Percentiles rank a stretch among this genome's conserved stretches.
Evolutionary conservation across 2,329 filamentous ascomycete species (phyloP).

Genomic region (Pseudogymnoascus sp.): DNA sequence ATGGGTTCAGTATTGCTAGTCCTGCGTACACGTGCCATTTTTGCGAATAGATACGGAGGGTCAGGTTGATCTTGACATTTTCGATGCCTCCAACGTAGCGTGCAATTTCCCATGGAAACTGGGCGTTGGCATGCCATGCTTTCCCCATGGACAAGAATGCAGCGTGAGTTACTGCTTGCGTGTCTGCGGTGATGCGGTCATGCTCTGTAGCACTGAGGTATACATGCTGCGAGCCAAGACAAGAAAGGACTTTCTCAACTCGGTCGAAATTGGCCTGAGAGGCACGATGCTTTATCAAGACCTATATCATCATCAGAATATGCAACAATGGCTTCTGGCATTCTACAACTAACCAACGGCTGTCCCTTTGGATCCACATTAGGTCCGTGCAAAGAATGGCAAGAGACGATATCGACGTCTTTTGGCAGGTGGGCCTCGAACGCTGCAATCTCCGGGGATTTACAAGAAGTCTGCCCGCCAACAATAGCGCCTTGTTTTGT

Average conservation of each 20-base stretch:
- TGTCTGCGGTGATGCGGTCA: conserved; percentile 96
- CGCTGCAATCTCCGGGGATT: conserved; percentile 88
- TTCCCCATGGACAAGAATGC: conserved; percentile 97
- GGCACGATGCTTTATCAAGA: conserved; percentile 86
- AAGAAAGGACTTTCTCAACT: conserved; percentile 74
- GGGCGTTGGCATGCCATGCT: conserved; percentile 88
- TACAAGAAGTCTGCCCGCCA: conserved; percentile 96
- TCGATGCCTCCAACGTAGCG: conserved; percentile 96
- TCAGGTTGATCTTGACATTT: conserved; percentile 99
- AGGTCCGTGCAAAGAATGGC: conserved; percentile 93
- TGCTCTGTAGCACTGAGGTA: conserved; percentile 81
- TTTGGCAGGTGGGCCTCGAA: conserved; percentile 82
- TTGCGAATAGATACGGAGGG: conserved; percentile 91
- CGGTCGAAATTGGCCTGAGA: conserved; percentile 68
- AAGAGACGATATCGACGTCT: conserved; percentile 90
- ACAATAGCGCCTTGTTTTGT: conserved; percentile 94
- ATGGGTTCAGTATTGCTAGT: conserved; percentile 91
- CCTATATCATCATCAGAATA: conserved; percentile 33
- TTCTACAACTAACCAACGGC: conserved; percentile 57
- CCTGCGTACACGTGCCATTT: conserved; percentile 99
- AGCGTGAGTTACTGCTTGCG: conserved; percentile 94
- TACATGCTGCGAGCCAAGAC: conserved; percentile 79
- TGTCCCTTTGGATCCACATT: conserved; percentile 82
- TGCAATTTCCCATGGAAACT: conserved; percentile 96
- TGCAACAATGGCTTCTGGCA: not conserved